A percentile compares a stretch with the other conserved stretches of the same genome.
Evolutionary conservation across 1,284 basidiomycete species (phyloP).

Genomic region (Cryptococcus maquisensis): DNA sequence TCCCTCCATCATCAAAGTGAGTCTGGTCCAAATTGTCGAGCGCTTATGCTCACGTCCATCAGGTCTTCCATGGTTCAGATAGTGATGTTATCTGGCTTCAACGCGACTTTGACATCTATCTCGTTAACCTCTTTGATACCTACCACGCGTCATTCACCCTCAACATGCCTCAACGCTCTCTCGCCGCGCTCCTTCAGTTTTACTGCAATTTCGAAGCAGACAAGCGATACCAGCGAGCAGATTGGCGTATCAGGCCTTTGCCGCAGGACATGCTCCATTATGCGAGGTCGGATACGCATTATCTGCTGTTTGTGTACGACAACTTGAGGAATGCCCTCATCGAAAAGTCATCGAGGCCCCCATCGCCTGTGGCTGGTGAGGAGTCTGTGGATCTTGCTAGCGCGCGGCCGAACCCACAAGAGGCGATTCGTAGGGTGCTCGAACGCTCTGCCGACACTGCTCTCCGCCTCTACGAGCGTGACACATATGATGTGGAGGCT

Average conservation of each 20-base stretch:
- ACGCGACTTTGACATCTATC: conserved; percentile 87
- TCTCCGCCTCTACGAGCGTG: conserved; percentile 62
- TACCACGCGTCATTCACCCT: conserved; percentile 87
- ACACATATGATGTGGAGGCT: conserved; percentile 62
- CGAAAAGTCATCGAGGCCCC: conserved; percentile 48
- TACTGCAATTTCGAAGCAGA: conserved; percentile 90
- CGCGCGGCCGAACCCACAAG: conserved; percentile 29
- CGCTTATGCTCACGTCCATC: not conserved
- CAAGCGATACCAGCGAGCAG: conserved; percentile 92
- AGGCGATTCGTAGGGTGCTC: conserved; percentile 55
- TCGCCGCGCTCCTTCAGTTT: conserved; percentile 79
- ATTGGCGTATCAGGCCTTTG: conserved; percentile 92
- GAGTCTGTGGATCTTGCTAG: conserved; percentile 6
- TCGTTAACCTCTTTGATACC: conserved; percentile 94
- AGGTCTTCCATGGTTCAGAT: conserved; percentile 92
- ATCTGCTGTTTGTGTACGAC: conserved; percentile 88
- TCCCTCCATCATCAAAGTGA: conserved; percentile 76
- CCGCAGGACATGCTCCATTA: conserved; percentile 86
- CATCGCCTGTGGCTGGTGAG: conserved; percentile 19
- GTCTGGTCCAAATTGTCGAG: conserved; percentile 10
- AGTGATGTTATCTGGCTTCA: conserved; percentile 95
- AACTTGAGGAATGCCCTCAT: conserved; percentile 81
- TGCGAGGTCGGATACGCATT: conserved; percentile 93
- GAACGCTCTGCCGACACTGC: conserved; percentile 68
- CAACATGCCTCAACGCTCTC: conserved; percentile 74